These are phyloP conservation scores for Gilbertella persicaria DNA, from an alignment of 371 early-diverging fungal species.

Conservation along the genomic window DNA sequence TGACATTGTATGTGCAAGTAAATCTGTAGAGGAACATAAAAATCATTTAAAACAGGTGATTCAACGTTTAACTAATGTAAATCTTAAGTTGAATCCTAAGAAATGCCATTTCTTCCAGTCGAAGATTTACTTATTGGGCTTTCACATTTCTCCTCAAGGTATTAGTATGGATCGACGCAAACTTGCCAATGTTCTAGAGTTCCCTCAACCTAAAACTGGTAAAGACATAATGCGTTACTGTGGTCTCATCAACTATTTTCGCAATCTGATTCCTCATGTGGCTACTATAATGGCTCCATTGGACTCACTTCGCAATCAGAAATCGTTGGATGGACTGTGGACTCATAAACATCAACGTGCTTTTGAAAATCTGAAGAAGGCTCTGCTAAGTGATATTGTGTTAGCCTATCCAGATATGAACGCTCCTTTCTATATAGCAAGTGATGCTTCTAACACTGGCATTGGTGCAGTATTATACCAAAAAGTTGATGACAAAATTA, in stretches of 20 bases:
- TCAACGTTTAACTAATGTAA: conserved; percentile 12
- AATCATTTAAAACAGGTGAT: conserved; percentile 8
- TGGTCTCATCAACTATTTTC: conserved; percentile 26
- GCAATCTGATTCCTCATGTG: conserved; percentile 13
- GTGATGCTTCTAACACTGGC: conserved; percentile 38
- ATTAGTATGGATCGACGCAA: too few relatives aligned
- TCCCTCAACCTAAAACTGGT: conserved; percentile 6
- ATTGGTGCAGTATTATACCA: conserved; percentile 28
- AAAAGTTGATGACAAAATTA: background rate
- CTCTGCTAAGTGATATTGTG: background rate
- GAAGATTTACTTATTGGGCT: conserved; percentile 15
- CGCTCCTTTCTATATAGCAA: conserved; percentile 25
- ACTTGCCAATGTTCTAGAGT: conserved; percentile 16
- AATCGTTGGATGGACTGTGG: background rate
- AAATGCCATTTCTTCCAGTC: conserved; percentile 16
- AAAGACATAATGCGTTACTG: conserved; percentile 21
- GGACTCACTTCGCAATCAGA: conserved; percentile 14
- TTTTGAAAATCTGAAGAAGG: conserved; percentile 4
- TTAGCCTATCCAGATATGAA: conserved; percentile 20
- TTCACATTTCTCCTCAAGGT: conserved; percentile 12
- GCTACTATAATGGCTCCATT: conserved; percentile 19
- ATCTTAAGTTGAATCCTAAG: conserved; percentile 16
- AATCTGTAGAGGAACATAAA: conserved; percentile 7
- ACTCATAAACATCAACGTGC: background rate
- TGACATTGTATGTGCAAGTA: conserved; percentile 8